Conservation (phyloP, 2,329 filamentous ascomycete species). For the Fonsecaea erecta region DNA sequence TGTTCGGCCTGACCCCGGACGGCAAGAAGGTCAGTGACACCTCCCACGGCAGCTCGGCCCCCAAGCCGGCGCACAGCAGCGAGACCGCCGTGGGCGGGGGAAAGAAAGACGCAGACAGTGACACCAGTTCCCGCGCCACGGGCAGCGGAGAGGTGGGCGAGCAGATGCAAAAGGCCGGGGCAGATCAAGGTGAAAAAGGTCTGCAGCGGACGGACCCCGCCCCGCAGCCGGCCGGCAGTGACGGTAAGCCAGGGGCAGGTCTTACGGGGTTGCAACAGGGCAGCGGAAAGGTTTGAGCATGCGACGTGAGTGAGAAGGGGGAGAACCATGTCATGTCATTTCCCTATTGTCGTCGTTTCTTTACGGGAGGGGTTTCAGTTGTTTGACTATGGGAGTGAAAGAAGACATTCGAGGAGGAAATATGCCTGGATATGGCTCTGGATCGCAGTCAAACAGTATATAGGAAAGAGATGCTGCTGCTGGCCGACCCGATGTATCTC, state of each 20-base stretch:
- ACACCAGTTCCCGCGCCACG: constrained; percentile 9
- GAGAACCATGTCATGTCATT: not conserved
- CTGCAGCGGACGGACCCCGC: constrained; percentile 27
- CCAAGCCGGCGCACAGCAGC: constrained; percentile 13
- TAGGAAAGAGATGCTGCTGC: too few relatives aligned
- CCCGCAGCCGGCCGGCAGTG: constrained; percentile 7
- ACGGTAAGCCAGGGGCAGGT: constrained; percentile 23
- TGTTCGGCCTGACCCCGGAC: constrained; percentile 36
- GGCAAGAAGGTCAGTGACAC: constrained; percentile 25
- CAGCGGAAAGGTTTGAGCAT: constrained; percentile 5
- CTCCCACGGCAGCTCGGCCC: constrained; percentile 2
- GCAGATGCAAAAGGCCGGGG: constrained; percentile 24
- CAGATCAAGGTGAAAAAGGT: constrained; percentile 21
- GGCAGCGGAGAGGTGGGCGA: constrained; percentile 17
- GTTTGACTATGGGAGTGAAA: not conserved
- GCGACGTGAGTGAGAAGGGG: not conserved
- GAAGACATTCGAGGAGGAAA: not conserved
- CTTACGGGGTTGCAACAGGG: constrained; percentile 15
- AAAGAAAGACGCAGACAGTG: constrained; percentile 7
- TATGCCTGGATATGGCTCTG: not conserved
- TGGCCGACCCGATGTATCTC: not conserved
- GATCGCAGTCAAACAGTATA: not conserved
- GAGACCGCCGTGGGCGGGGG: constrained; percentile 10
- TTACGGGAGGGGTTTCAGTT: not conserved
- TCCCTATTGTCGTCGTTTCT: too few relatives aligned